Evolutionary conservation across 768 basidiomycete species (phyloP).

Genomic region (Omphalotus guepiniiformis): DNA sequence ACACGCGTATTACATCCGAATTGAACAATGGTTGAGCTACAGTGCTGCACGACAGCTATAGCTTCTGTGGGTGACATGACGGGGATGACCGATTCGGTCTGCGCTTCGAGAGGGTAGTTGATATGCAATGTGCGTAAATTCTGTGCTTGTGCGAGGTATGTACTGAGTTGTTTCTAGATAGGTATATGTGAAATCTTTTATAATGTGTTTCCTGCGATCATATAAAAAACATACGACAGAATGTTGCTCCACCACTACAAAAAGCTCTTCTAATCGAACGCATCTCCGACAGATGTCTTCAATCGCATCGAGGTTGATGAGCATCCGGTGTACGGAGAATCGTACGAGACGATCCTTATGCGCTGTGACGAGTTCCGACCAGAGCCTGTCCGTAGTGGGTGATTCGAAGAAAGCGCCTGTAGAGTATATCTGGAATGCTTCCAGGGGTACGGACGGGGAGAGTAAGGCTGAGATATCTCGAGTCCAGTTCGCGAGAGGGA

Average conservation of each 20-base stretch:
- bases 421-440: constrained; percentile 61
- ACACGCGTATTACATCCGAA: constrained; percentile 9
- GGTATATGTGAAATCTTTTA: background rate
- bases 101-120: constrained; percentile 3
- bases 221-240: constrained; percentile 37
- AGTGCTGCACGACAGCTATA: constrained; percentile 1
- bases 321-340: constrained; percentile 64
- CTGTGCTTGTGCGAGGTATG: background rate
- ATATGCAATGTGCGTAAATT: constrained; percentile 1
- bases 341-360: constrained; percentile 51
- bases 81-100: background rate
- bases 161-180: background rate
- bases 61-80: constrained; percentile 2
- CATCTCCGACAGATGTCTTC: constrained; percentile 53
- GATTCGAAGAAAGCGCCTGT: constrained; percentile 34
- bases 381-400: constrained; percentile 43
- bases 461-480: constrained; percentile 38
- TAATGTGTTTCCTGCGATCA: background rate
- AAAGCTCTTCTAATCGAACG: constrained; percentile 53
- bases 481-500: constrained; percentile 41
- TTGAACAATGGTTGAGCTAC: background rate
- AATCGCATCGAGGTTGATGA: constrained; percentile 46
- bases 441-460: constrained; percentile 40
- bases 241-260: constrained; percentile 48
- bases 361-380: constrained; percentile 39